Evolutionary conservation across 2,329 filamentous ascomycete species (phyloP).

Genomic region (Fusarium mundagurra): DNA sequence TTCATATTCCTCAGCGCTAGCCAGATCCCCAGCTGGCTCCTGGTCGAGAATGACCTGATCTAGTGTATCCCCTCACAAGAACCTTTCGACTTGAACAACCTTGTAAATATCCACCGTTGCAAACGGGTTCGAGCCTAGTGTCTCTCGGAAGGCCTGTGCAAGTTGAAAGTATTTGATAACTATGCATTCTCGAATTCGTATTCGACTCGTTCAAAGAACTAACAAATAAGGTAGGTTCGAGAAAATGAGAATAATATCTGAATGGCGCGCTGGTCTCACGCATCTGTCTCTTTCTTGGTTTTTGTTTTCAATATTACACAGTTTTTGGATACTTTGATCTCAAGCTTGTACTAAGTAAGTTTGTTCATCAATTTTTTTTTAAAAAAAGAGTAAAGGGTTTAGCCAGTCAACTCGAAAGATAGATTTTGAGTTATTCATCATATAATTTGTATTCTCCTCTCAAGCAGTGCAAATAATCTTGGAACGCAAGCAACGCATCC

Average conservation of each 20-base stretch:
- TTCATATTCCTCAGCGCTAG: background rate
- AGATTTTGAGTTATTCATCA: background rate
- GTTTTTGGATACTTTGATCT: background rate
- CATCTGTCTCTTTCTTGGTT: background rate
- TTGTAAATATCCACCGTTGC: background rate
- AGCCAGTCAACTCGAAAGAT: too few relatives aligned
- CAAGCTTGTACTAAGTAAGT: background rate
- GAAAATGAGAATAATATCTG: background rate
- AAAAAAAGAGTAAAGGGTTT: background rate
- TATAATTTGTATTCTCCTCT: background rate
- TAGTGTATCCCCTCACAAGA: background rate
- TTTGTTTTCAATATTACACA: background rate
- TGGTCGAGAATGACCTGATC: background rate
- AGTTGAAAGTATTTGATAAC: background rate
- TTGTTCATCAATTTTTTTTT: background rate
- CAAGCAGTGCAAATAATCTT: background rate
- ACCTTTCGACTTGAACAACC: constrained; percentile 9
- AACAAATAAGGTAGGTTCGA: background rate
- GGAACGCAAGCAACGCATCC: constrained; percentile 12
- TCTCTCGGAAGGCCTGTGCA: background rate
- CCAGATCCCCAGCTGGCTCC: background rate
- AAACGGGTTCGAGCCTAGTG: background rate
- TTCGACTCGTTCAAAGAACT: background rate
- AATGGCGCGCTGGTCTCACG: background rate
- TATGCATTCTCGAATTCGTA: constrained; percentile 14